Percentiles rank a stretch among this genome's conserved stretches.
Evolutionary conservation across 176 grass and related monocot species (phyloP).

Genomic region (Avena atlantica): DNA sequence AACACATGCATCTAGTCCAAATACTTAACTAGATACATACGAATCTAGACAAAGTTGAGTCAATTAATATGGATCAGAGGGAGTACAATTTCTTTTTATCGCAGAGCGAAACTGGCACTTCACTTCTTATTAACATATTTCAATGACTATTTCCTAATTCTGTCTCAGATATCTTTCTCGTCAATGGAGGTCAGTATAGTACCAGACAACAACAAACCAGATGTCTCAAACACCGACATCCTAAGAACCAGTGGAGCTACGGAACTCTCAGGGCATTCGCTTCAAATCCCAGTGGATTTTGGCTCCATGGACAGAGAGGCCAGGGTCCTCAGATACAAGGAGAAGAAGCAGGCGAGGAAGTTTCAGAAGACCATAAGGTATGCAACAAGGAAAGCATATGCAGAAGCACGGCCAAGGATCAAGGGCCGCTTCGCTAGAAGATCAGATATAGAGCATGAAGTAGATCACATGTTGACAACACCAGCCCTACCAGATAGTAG

Average conservation of each 20-base stretch:
- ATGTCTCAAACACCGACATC: slow-evolving; percentile 53
- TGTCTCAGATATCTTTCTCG: slow-evolving; percentile 71
- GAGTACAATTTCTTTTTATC: neutral
- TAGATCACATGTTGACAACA: slow-evolving; percentile 49
- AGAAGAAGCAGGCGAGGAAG: slow-evolving; percentile 59
- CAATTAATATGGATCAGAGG: too few species aligned
- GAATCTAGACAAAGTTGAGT: too few species aligned
- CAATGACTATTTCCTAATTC: slow-evolving; percentile 41
- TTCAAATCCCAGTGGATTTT: slow-evolving; percentile 49
- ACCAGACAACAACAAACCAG: slow-evolving; percentile 40
- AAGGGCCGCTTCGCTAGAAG: slow-evolving; percentile 77
- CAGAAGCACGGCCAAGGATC: slow-evolving; percentile 57
- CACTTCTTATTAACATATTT: slow-evolving; percentile 21
- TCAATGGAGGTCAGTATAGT: slow-evolving; percentile 64
- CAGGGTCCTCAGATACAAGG: slow-evolving; percentile 60
- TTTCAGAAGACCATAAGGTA: slow-evolving; percentile 66
- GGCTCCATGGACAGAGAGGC: slow-evolving; percentile 60
- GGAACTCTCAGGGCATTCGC: neutral
- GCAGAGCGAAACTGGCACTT: neutral
- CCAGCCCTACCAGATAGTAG: slow-evolving; percentile 29
- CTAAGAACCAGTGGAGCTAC: slow-evolving; percentile 2
- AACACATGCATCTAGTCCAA: too few species aligned
- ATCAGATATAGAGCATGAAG: slow-evolving; percentile 51
- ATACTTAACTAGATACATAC: too few species aligned
- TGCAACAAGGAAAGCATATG: slow-evolving; percentile 65